Base-by-base conservation (phyloP, 139 green algal species). In the Trebouxia sp. region DNA sequence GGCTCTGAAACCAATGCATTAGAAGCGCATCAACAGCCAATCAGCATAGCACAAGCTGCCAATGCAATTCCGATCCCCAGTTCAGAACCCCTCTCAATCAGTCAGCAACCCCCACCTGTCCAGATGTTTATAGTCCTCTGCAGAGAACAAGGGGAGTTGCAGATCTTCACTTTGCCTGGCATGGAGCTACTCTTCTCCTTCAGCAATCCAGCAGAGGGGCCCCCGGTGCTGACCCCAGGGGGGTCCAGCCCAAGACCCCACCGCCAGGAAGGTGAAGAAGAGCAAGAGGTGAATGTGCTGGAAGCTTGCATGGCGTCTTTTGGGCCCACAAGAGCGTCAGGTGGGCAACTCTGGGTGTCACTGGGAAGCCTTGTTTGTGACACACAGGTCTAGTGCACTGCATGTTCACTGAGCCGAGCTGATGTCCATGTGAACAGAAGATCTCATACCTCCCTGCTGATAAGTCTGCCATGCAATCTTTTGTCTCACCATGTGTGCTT, bases 131-230 rank as follows among this genome's bases (percentile, higher is more conserved):
- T 41, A 28, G 74, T 62, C 3, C 74, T 78, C 10, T 90, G 87
- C 28, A 22, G 69, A 26, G 69, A 77, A 22, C 35, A 77, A 9
- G 69, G 69, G 28, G 17, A 83, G 51, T n/a, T 88, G 76, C 79
- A 92, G 77, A 43, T 90, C 11, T 95, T 87, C 77, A 32, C 62
- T 1, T 83, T 95, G 79, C 91, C 91, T 1, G 41, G 10, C 42
- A 89, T 92, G 83, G 30, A 45, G 24, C 77, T 81, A 9, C 80
- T 90, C 53, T 91, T 87, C 56, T 32, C 42, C 17, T 83, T 62
- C 55, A 56, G 5, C 35, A 62, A 65, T 32, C 58, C 89, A 50
- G 65, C 79, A 28, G 81, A 84, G n/a, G 86, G 72, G 17, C 82
- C 53, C 38, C 1, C 30, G 1, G n/a, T 87, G 80, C 70, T 87